Percentiles rank a stretch among this genome's conserved stretches.
Evolutionary conservation across 1,139 yeast genomes (phyloP).

Genomic region (Suhomyces ambrosiae): DNA sequence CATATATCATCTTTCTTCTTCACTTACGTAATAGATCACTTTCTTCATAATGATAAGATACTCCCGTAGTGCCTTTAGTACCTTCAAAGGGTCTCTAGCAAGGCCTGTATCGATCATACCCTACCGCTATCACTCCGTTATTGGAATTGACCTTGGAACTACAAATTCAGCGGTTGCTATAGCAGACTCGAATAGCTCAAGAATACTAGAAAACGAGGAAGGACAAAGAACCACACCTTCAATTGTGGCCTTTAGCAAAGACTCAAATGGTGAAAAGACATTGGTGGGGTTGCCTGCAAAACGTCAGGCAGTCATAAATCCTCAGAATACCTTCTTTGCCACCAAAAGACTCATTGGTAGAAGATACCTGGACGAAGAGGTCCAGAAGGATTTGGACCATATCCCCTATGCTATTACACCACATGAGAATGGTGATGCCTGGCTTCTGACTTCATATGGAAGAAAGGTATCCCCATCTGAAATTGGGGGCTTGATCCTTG

Average conservation of each 20-base stretch:
- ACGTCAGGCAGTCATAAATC: constrained; percentile 66
- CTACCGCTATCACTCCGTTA: constrained; percentile 38
- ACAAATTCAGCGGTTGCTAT: constrained; percentile 82
- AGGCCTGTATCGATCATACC: background rate
- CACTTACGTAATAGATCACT: no score
- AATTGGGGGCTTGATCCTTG: constrained; percentile 53
- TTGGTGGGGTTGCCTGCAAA: constrained; percentile 67
- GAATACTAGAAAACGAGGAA: constrained; percentile 66
- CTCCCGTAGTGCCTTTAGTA: constrained; percentile 1
- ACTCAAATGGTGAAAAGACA: constrained; percentile 32
- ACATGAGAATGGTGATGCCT: constrained; percentile 63
- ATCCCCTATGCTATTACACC: constrained; percentile 59
- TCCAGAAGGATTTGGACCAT: constrained; percentile 57
- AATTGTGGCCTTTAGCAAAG: constrained; percentile 57
- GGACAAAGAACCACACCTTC: constrained; percentile 77
- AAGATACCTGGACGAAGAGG: constrained; percentile 62
- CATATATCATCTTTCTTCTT: no score
- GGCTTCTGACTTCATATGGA: constrained; percentile 47
- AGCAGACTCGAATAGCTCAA: constrained; percentile 52
- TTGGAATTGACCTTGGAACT: constrained; percentile 80
- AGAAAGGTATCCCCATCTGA: constrained; percentile 55
- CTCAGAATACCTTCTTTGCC: constrained; percentile 71
- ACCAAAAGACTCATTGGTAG: constrained; percentile 76
- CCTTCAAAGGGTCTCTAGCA: constrained; percentile 1
- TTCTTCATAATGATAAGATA: constrained; percentile 8